Percentiles rank a stretch among this genome's conserved stretches.
These are phyloP conservation scores for Umbelopsis isabellina DNA, from an alignment of 192 early-diverging fungal species.

Conservation along the genomic window DNA sequence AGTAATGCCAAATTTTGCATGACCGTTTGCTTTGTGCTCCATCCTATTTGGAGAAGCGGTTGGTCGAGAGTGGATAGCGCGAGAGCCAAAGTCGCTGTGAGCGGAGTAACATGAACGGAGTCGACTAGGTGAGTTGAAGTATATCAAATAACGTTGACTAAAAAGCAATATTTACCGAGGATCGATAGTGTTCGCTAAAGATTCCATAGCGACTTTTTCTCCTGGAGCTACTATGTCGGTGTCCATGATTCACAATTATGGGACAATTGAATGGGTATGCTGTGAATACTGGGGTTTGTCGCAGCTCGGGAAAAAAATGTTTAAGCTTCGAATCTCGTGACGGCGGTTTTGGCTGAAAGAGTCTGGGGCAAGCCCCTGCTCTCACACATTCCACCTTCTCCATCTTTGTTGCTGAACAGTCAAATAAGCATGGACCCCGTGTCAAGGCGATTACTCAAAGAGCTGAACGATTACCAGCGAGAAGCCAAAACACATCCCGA, in stretches of 20 bases:
- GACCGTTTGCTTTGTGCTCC: background rate
- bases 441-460: constrained; percentile 63
- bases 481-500: constrained; percentile 54
- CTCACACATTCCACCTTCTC: background rate
- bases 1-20: constrained; percentile 1
- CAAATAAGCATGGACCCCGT: constrained; percentile 50
- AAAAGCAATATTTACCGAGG: background rate
- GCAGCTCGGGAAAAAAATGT: no score
- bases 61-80: constrained; percentile 13
- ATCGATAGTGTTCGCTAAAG: background rate
- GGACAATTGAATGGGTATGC: background rate
- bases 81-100: constrained; percentile 12
- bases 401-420: background rate
- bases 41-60: background rate
- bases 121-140: no score
- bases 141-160: background rate
- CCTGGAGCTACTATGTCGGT: constrained; percentile 17
- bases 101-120: no score
- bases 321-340: background rate
- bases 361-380: background rate
- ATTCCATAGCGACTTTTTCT: background rate
- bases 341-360: background rate
- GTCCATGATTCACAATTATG: background rate
- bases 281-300: no score
- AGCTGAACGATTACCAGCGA: constrained; percentile 58